phyloP scores from a whole-genome alignment of 768 basidiomycete genomes.

The Hygrophoropsis aurantiaca region DNA sequence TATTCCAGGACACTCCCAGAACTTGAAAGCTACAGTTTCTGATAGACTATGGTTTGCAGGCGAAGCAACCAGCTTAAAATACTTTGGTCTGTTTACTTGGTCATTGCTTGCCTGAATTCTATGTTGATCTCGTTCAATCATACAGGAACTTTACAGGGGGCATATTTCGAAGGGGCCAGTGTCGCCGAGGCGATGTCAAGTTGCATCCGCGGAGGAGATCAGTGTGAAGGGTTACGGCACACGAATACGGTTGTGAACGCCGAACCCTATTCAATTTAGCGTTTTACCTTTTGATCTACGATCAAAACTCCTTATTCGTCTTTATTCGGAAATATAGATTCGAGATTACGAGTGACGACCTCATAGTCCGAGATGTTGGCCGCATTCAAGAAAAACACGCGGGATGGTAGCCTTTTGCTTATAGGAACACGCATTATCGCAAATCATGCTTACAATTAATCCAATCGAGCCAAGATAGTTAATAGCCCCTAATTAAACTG shows the following conservation, averaged over 20 bases:
- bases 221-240: slow-evolving; percentile 25
- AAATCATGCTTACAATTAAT: too few species aligned
- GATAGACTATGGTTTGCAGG: slow-evolving; percentile 60
- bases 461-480: too few species aligned
- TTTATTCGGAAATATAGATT: too few species aligned
- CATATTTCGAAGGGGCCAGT: slow-evolving; percentile 53
- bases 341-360: too few species aligned
- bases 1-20: slow-evolving; percentile 50
- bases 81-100: slow-evolving; percentile 49
- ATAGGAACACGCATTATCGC: too few species aligned
- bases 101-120: neutral
- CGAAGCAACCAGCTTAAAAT: slow-evolving; percentile 56
- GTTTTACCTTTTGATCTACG: too few species aligned
- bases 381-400: too few species aligned
- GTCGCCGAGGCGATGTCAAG: slow-evolving; percentile 39
- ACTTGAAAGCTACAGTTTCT: slow-evolving; percentile 54
- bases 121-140: neutral
- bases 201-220: slow-evolving; percentile 35
- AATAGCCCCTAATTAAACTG: too few species aligned
- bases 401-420: too few species aligned
- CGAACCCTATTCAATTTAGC: slow-evolving; percentile 28
- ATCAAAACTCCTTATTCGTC: too few species aligned
- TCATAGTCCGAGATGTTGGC: too few species aligned
- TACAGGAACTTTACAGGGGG: slow-evolving; percentile 56
- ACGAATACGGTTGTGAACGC: slow-evolving; percentile 29